These are phyloP conservation scores for Alternaria metachromatica DNA, from an alignment of 2,329 filamentous ascomycete genomes.

Conservation along the genomic window DNA sequence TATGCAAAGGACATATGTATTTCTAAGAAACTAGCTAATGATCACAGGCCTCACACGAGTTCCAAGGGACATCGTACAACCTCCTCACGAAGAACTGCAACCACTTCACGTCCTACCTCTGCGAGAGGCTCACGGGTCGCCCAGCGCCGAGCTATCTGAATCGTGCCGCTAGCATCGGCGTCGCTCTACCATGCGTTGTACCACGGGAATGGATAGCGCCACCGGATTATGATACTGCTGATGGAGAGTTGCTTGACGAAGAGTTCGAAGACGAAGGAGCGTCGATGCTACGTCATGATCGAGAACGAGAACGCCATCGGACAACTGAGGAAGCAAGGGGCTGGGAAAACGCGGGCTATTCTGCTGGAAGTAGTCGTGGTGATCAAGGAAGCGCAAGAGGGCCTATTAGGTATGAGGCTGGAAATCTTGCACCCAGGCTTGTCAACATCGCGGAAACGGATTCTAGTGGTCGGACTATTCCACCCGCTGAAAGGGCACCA, in stretches of 20 bases:
- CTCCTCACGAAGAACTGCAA: slow-evolving; percentile 87
- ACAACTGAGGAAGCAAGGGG: slow-evolving; percentile 35
- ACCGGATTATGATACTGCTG: slow-evolving; percentile 75
- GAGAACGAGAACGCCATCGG: slow-evolving; percentile 36
- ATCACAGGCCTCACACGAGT: slow-evolving; percentile 68
- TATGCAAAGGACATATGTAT: slow-evolving; percentile 9
- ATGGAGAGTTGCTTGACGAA: slow-evolving; percentile 71
- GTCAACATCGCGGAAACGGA: slow-evolving; percentile 51
- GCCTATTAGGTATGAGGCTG: slow-evolving; percentile 36
- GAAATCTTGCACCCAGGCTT: slow-evolving; percentile 43
- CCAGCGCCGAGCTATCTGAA: slow-evolving; percentile 79
- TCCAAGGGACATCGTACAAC: slow-evolving; percentile 79
- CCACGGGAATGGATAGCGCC: slow-evolving; percentile 82
- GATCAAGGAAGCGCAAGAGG: slow-evolving; percentile 44
- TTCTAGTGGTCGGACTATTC: slow-evolving; percentile 51
- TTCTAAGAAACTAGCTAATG: slow-evolving; percentile 18
- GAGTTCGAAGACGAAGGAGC: slow-evolving; percentile 62
- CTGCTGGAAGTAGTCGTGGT: slow-evolving; percentile 41
- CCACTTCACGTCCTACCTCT: slow-evolving; percentile 82
- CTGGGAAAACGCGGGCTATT: slow-evolving; percentile 38
- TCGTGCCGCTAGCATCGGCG: slow-evolving; percentile 80
- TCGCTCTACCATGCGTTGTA: slow-evolving; percentile 81
- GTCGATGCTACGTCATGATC: slow-evolving; percentile 62
- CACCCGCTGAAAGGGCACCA: slow-evolving; percentile 54
- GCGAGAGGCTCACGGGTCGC: slow-evolving; percentile 73